Conservation (phyloP, 2,329 filamentous ascomycete species). For the Hirsutella thompsonii region DNA sequence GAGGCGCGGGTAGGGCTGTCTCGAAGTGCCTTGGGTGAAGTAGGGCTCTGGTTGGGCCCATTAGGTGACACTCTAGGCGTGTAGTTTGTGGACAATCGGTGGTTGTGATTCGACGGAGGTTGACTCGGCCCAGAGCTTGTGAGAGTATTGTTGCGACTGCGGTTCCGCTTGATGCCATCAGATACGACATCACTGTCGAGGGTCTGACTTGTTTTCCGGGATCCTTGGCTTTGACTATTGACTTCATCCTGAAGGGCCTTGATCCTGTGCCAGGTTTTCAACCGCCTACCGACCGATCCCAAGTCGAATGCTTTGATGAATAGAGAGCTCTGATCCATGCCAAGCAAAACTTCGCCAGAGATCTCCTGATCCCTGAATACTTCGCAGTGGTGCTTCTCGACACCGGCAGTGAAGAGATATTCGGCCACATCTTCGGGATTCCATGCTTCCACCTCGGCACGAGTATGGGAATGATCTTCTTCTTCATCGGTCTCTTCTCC, state of each 20-base stretch:
- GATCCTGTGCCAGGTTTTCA: constrained; percentile 96
- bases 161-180: constrained; percentile 34
- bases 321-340: constrained; percentile 89
- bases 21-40: constrained; percentile 23
- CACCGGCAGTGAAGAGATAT: constrained; percentile 71
- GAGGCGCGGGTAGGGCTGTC: constrained; percentile 32
- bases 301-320: constrained; percentile 94
- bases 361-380: constrained; percentile 96
- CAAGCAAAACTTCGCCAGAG: constrained; percentile 78
- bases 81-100: constrained; percentile 35
- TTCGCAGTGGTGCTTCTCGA: constrained; percentile 83
- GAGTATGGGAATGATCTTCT: constrained; percentile 58
- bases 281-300: constrained; percentile 73
- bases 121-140: constrained; percentile 33
- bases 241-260: constrained; percentile 84
- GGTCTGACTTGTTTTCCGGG: constrained; percentile 39
- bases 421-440: constrained; percentile 72
- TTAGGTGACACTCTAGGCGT: constrained; percentile 35
- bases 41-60: constrained; percentile 24
- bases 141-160: constrained; percentile 46
- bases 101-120: constrained; percentile 31
- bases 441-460: constrained; percentile 68
- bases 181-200: constrained; percentile 47
- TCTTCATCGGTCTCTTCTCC: constrained; percentile 94
- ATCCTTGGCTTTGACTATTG: constrained; percentile 31